phyloP scores from a whole-genome alignment of 192 early-diverging fungal species.

The Gryganskiella cystojenkinii region DNA sequence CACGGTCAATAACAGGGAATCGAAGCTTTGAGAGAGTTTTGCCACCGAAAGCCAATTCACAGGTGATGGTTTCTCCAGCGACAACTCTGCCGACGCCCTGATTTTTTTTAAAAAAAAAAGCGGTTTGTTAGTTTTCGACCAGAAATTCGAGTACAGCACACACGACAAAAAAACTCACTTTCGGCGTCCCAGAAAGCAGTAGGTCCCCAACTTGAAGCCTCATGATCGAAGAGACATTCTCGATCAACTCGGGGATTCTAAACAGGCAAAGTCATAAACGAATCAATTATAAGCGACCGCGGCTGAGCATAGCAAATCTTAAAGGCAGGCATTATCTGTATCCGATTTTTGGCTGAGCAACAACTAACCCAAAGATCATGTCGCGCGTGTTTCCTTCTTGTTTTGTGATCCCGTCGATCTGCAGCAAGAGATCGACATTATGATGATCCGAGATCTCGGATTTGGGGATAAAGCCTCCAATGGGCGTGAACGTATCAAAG shows the following conservation, averaged over 20 bases:
- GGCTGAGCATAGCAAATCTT: neutral
- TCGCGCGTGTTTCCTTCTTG: conserved; percentile 89
- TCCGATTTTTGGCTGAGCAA: too few relatives aligned
- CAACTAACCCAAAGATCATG: conserved; percentile 87
- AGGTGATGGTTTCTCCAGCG: conserved; percentile 81
- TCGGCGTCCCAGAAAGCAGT: conserved; percentile 91
- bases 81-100: conserved; percentile 85
- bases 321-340: neutral
- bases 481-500: conserved; percentile 93
- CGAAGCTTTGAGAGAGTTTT: conserved; percentile 52
- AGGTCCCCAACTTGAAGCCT: conserved; percentile 90
- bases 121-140: too few relatives aligned
- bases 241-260: conserved; percentile 84
- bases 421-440: conserved; percentile 80
- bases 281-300: neutral
- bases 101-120: too few relatives aligned
- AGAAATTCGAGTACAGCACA: too few relatives aligned
- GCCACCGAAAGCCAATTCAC: conserved; percentile 63
- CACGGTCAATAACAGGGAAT: conserved; percentile 60
- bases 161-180: too few relatives aligned
- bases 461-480: conserved; percentile 86
- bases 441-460: conserved; percentile 72
- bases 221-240: conserved; percentile 88
- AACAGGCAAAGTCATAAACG: neutral
- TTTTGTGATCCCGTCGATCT: conserved; percentile 78